Conservation (phyloP, 805 yeast species). For the Zygoascus ofunaensis region DNA sequence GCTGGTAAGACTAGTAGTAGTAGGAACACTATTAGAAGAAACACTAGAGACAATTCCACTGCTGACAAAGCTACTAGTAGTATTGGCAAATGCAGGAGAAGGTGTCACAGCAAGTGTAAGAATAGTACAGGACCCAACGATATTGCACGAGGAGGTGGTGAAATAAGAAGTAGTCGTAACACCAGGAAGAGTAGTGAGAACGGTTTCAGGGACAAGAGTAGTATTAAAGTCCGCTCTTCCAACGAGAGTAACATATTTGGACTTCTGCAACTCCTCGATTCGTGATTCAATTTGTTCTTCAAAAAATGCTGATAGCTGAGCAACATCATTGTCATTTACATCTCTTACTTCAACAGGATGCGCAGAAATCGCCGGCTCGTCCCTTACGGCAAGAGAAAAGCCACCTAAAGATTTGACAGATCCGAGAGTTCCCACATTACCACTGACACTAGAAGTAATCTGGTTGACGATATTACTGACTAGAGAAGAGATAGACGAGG, state of each 20-base stretch:
- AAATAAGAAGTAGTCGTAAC: not conserved
- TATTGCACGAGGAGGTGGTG: conserved; percentile 1
- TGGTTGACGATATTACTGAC: conserved; percentile 2
- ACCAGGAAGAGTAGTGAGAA: not conserved
- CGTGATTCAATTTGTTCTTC: not conserved
- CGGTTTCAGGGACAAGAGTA: not conserved
- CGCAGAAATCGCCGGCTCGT: not conserved
- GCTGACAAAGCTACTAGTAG: not conserved
- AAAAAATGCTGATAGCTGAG: not conserved
- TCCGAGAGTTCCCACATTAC: not conserved
- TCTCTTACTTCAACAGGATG: not conserved
- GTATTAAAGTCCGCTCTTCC: not conserved
- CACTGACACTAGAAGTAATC: not conserved
- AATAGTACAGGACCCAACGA: not conserved
- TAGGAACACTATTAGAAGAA: not conserved
- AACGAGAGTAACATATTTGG: not conserved
- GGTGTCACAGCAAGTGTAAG: not conserved
- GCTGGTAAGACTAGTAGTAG: not conserved
- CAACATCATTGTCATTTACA: not conserved
- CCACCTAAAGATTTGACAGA: not conserved
- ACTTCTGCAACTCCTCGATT: conserved; percentile 1
- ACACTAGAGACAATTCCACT: not conserved
- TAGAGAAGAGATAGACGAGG: not conserved
- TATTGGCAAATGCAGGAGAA: not conserved
- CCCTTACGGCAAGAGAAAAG: not conserved